phyloP scores from a whole-genome alignment of 179 eudicot species.

The Gypsophila paniculata region DNA sequence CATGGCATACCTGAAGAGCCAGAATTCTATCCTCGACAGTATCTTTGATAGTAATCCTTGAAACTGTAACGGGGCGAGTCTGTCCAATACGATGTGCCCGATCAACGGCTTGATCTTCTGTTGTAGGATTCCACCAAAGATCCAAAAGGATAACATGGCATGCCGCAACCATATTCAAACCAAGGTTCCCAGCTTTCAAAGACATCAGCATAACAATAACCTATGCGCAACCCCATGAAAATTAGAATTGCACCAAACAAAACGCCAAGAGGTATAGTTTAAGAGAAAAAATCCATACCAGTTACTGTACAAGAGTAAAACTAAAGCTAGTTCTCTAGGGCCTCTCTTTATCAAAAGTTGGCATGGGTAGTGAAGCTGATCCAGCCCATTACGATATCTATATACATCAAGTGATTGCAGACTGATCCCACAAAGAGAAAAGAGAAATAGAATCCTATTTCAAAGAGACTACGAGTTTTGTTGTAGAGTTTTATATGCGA shows the following conservation, averaged over 20 bases:
- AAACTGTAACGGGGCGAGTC: conserved; percentile 89
- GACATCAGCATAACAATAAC: conserved; percentile 96
- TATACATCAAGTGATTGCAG: neutral
- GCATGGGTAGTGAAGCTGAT: neutral
- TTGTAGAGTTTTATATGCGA: neutral
- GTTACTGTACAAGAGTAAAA: neutral
- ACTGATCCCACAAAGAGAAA: neutral
- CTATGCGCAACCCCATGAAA: conserved; percentile 35
- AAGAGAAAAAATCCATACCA: neutral
- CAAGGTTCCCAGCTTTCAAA: conserved; percentile 95
- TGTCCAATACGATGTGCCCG: conserved; percentile 99
- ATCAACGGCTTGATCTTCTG: conserved; percentile 98
- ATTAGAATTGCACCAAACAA: conserved; percentile 10
- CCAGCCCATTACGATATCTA: neutral
- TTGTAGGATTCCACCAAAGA: conserved; percentile 99
- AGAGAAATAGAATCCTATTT: conserved; percentile 1
- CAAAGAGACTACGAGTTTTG: neutral
- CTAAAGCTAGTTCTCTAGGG: neutral
- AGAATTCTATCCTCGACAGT: conserved; percentile 94
- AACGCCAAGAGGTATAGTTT: neutral
- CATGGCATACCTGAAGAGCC: conserved; percentile 71
- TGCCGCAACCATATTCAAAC: conserved; percentile 96
- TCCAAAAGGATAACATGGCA: conserved; percentile 91
- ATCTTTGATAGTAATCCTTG: conserved; percentile 80
- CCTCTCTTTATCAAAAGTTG: neutral